Evolutionary conservation across 2,329 filamentous ascomycete species (phyloP).

Genomic region (Curvularia hawaiiensis): DNA sequence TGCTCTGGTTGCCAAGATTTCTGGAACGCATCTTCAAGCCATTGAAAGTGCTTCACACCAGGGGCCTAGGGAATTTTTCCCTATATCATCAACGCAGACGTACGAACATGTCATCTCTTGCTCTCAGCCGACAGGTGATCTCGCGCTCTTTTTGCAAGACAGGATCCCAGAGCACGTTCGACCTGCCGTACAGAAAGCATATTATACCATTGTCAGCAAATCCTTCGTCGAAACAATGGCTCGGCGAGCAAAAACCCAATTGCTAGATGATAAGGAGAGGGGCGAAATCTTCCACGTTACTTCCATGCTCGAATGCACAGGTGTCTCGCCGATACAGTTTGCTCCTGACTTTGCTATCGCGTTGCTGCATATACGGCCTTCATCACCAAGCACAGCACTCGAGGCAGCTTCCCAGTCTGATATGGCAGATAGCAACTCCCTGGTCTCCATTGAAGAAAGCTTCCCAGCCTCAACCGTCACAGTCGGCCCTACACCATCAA

Average conservation of each 20-base stretch:
- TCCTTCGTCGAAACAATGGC: slow-evolving; percentile 31
- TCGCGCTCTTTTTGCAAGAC: slow-evolving; percentile 23
- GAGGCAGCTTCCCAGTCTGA: neutral
- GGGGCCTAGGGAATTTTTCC: slow-evolving; percentile 34
- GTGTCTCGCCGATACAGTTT: slow-evolving; percentile 32
- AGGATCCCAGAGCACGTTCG: slow-evolving; percentile 36
- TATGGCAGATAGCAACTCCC: neutral
- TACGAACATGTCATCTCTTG: slow-evolving; percentile 34
- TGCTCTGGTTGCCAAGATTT: slow-evolving; percentile 30
- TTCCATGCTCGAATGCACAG: slow-evolving; percentile 22
- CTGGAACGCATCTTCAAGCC: slow-evolving; percentile 18
- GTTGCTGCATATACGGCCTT: slow-evolving; percentile 22
- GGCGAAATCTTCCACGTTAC: slow-evolving; percentile 31
- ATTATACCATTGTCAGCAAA: slow-evolving; percentile 32
- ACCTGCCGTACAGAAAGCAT: slow-evolving; percentile 29
- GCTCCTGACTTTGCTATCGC: slow-evolving; percentile 34
- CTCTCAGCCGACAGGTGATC: slow-evolving; percentile 24
- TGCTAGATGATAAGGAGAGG: slow-evolving; percentile 27
- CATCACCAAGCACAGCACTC: slow-evolving; percentile 1
- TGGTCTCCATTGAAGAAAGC: neutral
- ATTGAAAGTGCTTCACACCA: slow-evolving; percentile 18
- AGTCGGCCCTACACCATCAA: neutral
- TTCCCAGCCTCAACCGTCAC: slow-evolving; percentile 3
- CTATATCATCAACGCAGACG: slow-evolving; percentile 30
- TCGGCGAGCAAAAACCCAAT: slow-evolving; percentile 13